These are phyloP conservation scores for Verticillium nonalfalfae DNA, from an alignment of 2,329 filamentous ascomycete genomes.

Conservation along the genomic window DNA sequence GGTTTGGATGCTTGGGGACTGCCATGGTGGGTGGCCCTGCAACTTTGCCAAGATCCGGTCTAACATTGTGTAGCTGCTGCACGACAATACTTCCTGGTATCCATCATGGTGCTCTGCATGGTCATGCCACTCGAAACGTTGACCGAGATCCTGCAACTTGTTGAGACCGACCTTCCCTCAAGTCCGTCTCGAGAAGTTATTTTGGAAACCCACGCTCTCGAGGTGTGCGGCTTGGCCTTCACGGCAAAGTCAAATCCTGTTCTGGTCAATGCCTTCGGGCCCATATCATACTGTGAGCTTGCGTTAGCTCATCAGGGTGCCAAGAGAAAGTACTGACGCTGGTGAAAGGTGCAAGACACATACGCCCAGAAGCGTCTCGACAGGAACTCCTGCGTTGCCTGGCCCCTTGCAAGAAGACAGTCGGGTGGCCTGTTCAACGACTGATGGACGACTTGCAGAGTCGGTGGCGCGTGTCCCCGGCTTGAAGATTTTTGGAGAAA, in stretches of 20 bases:
- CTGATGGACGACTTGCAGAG: constrained; percentile 22
- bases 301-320: neutral
- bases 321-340: too few species aligned
- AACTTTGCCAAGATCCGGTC: neutral
- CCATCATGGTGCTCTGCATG: constrained; percentile 22
- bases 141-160: constrained; percentile 6
- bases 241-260: constrained; percentile 33
- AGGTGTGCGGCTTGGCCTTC: constrained; percentile 37
- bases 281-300: constrained; percentile 36
- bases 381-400: constrained; percentile 25
- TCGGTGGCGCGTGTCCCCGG: constrained; percentile 16
- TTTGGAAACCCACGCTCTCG: constrained; percentile 24
- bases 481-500: neutral
- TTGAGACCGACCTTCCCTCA: neutral
- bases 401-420: constrained; percentile 23
- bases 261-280: constrained; percentile 40
- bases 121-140: constrained; percentile 5
- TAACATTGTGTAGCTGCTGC: constrained; percentile 25
- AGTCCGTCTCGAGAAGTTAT: constrained; percentile 13
- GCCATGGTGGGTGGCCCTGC: constrained; percentile 27
- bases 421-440: constrained; percentile 31
- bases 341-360: constrained; percentile 20
- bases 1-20: constrained; percentile 32
- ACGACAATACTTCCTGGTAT: constrained; percentile 34
- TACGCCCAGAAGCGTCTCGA: constrained; percentile 16